These are phyloP conservation scores for Cynanchum wilfordii DNA, from an alignment of 257 asterid species.

Conservation along the genomic window DNA sequence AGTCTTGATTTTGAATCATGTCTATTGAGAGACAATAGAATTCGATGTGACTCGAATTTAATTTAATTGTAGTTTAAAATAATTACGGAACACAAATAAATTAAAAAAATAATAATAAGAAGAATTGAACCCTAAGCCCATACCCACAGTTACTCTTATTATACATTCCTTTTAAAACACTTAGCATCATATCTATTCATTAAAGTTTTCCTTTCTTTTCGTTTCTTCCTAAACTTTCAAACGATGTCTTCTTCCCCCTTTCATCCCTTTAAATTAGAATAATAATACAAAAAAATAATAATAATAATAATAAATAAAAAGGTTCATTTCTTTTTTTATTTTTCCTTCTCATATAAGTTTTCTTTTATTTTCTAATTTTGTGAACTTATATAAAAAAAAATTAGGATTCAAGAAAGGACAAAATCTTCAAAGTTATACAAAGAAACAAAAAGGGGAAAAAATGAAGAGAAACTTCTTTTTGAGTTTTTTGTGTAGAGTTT, in stretches of 20 bases:
- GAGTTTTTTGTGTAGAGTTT: not conserved
- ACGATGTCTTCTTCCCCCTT: no score
- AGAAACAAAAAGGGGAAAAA: not conserved
- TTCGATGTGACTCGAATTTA: no score
- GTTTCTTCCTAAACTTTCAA: not conserved
- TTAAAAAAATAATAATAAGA: no score
- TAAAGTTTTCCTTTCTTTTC: not conserved
- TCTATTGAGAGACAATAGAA: no score
- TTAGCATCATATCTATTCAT: not conserved
- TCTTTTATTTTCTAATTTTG: not conserved
- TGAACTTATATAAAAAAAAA: not conserved
- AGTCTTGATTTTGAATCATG: no score
- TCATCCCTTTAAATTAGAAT: no score
- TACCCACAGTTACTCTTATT: not conserved
- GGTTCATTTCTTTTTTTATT: not conserved
- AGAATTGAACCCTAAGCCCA: not conserved
- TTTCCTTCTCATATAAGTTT: no score
- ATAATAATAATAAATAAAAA: no score
- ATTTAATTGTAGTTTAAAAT: no score
- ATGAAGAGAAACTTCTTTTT: not conserved
- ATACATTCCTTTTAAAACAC: not conserved
- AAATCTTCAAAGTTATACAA: not conserved
- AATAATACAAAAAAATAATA: not conserved
- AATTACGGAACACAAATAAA: no score
- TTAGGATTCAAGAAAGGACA: not conserved